A percentile compares a stretch with the other conserved stretches of the same genome.
phyloP scores from a whole-genome alignment of 441 rosid species.

The Gossypium armourianum region DNA sequence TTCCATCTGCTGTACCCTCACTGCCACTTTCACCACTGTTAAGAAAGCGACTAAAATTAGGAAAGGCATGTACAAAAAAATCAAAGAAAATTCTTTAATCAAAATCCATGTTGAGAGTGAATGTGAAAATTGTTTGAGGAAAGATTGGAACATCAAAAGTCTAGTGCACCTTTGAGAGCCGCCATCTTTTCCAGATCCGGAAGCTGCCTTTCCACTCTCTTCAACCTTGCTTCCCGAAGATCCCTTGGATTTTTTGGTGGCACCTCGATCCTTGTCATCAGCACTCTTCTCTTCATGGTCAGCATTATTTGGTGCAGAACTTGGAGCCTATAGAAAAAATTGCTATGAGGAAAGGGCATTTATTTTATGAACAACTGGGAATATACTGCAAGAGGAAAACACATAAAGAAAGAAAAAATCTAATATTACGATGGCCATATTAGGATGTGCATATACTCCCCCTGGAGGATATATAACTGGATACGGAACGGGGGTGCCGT shows the following conservation, averaged over 20 bases:
- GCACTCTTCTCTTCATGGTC: slow-evolving; percentile 42
- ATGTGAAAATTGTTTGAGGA: neutral
- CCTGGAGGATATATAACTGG: slow-evolving; percentile 84
- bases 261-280: slow-evolving; percentile 44
- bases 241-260: slow-evolving; percentile 59
- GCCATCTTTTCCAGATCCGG: slow-evolving; percentile 87
- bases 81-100: neutral
- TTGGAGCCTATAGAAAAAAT: slow-evolving; percentile 40
- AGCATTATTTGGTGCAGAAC: slow-evolving; percentile 30
- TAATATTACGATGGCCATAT: slow-evolving; percentile 55
- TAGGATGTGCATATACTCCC: slow-evolving; percentile 79
- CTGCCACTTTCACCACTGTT: slow-evolving; percentile 78
- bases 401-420: neutral
- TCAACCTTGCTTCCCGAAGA: slow-evolving; percentile 41
- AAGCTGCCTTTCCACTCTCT: slow-evolving; percentile 49
- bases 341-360: neutral
- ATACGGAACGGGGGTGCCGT: slow-evolving; percentile 90
- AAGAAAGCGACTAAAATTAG: slow-evolving; percentile 19
- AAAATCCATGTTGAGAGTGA: neutral
- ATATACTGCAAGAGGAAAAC: neutral
- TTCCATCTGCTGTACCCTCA: slow-evolving; percentile 84
- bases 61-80: neutral
- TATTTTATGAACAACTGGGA: neutral
- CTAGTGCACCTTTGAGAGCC: slow-evolving; percentile 62
- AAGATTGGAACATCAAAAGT: neutral